Evolutionary conservation across 345 rosid species (phyloP), one percentile per base, ranked within the genome.

Genomic region (Corchorus capsularis): DNA sequence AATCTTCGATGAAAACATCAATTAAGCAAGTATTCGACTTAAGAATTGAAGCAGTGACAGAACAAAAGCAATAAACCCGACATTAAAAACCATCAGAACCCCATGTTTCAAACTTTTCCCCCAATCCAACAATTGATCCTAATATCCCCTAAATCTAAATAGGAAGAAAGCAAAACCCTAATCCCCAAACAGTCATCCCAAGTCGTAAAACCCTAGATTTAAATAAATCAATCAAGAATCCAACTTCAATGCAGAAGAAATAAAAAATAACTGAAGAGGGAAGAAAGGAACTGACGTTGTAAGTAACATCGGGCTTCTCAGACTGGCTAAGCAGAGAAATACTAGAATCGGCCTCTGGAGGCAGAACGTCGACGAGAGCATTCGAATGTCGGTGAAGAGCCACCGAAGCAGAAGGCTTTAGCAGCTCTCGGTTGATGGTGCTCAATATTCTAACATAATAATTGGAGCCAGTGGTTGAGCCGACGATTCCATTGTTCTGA

Each of bases 401-500:
- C 9, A 93, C 99, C 14, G 99, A 96, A 49, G 99, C 99, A 6
- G 99, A 96, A 22, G 99, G 99, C 85, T 96, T 96, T 71, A 96
- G 75, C 6, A 87, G 89, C 81, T 96, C 99, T 55, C 99, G 83
- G 75, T 96, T 91, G 66, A 96, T 93, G 19, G 99, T 96, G 76
- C 99, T 96, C 63, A 96, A 86, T 75, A 93, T 96, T 74, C 99
- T 78, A 0, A 96, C 99, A 78, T 93, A 96, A 72, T 96, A 96
- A 80, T 96, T 96, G 45, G 99, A 96, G 2, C 99, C 99, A 1
- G 99, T 96, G 43, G 99, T 96, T 64, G 99, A 96, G n/a, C 99
- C 99, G 4, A 96, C 99, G 69, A 96, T 96, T 46, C 99, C 99
- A 82, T 96, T 90, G 84, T 93, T 96, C 87, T 91, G 96, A 82